These are phyloP conservation scores for Sporothrix luriei DNA, from an alignment of 2,329 filamentous ascomycete species.

Conservation along the genomic window DNA sequence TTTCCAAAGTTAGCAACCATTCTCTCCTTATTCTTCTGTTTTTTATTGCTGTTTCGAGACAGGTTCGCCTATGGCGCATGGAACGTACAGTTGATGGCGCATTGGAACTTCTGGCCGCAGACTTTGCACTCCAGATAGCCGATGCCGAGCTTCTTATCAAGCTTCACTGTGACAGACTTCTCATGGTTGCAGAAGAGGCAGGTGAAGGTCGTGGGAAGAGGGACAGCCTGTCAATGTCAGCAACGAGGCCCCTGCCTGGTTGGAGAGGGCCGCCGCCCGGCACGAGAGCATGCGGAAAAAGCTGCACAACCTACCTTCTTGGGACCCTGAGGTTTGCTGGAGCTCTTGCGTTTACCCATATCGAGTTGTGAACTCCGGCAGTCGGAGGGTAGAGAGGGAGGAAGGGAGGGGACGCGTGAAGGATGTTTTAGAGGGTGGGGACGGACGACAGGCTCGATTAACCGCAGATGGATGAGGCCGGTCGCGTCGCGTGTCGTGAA, in stretches of 20 bases:
- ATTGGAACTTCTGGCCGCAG: constrained; percentile 92
- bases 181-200: constrained; percentile 99
- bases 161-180: constrained; percentile 83
- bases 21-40: neutral
- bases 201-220: constrained; percentile 80
- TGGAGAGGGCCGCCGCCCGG: constrained; percentile 1
- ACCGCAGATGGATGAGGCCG: neutral
- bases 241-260: neutral
- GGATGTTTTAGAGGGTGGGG: neutral
- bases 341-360: constrained; percentile 92
- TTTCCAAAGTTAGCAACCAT: constrained; percentile 43
- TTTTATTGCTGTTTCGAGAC: neutral
- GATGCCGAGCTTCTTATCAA: constrained; percentile 89
- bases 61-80: neutral
- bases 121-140: constrained; percentile 87
- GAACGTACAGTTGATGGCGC: constrained; percentile 81
- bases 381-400: neutral
- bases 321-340: constrained; percentile 76
- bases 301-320: constrained; percentile 67
- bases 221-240: constrained; percentile 58
- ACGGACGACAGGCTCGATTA: neutral
- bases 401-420: neutral
- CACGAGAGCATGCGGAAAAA: neutral
- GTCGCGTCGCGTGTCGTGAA: constrained; percentile 6
- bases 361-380: constrained; percentile 32